Evolutionary conservation across 2,329 filamentous ascomycete genomes (phyloP).

Genomic region (Xylariaceae sp.): DNA sequence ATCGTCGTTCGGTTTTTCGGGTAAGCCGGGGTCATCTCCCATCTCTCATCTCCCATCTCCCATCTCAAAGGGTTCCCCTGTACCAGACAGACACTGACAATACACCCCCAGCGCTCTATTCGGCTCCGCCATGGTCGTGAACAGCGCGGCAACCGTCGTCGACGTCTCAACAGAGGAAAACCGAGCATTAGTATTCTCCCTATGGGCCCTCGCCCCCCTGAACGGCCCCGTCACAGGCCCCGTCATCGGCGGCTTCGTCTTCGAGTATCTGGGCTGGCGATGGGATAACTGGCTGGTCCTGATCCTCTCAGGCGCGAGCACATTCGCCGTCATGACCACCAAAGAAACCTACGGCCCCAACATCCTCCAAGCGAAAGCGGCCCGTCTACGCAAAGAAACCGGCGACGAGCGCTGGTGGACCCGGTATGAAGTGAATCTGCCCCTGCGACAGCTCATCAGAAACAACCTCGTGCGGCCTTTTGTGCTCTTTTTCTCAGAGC

Average conservation of each 20-base stretch:
- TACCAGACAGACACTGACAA: slow-evolving; percentile 25
- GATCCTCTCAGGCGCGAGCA: slow-evolving; percentile 61
- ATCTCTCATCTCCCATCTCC: background rate
- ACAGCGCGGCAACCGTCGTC: slow-evolving; percentile 74
- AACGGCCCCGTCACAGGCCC: slow-evolving; percentile 60
- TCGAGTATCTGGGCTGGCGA: slow-evolving; percentile 73
- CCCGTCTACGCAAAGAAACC: slow-evolving; percentile 58
- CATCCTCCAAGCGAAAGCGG: slow-evolving; percentile 62
- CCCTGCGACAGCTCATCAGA: slow-evolving; percentile 62
- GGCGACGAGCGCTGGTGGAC: slow-evolving; percentile 71
- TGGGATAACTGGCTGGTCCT: slow-evolving; percentile 81
- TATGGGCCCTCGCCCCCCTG: slow-evolving; percentile 79
- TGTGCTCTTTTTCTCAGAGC: slow-evolving; percentile 70
- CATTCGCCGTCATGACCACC: slow-evolving; percentile 53
- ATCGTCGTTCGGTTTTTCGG: slow-evolving; percentile 71
- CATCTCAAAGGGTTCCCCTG: background rate
- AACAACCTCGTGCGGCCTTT: slow-evolving; percentile 74
- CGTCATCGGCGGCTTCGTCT: slow-evolving; percentile 76
- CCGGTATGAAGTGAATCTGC: slow-evolving; percentile 67
- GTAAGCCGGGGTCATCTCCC: slow-evolving; percentile 33
- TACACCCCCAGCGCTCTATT: slow-evolving; percentile 49
- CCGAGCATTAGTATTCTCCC: slow-evolving; percentile 73
- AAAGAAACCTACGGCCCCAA: slow-evolving; percentile 73
- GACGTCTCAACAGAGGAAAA: slow-evolving; percentile 79
- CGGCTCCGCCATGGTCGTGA: slow-evolving; percentile 75